Conservation (phyloP, 768 basidiomycete genomes). For the Russula ochroleuca region DNA sequence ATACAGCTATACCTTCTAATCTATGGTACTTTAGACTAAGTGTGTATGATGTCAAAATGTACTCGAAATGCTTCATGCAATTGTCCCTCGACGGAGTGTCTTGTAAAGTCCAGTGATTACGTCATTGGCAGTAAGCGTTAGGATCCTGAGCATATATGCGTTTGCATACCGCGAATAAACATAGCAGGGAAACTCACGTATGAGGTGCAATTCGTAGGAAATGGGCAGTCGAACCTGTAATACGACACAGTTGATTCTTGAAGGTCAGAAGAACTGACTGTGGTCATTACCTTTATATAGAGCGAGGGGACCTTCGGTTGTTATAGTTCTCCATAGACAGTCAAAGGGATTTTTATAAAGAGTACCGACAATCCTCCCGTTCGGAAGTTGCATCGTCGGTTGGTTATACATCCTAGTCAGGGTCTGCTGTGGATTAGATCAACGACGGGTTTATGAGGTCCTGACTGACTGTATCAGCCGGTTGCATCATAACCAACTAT, state of each 20-base stretch:
- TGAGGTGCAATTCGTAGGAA: conserved; percentile 90
- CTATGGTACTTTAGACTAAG: not conserved
- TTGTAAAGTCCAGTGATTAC: conserved; percentile 68
- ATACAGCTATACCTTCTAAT: not conserved
- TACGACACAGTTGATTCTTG: not conserved
- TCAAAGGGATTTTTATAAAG: conserved; percentile 92
- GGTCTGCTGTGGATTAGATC: conserved; percentile 43
- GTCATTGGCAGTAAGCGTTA: conserved; percentile 88
- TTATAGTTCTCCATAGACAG: conserved; percentile 94
- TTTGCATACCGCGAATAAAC: conserved; percentile 2
- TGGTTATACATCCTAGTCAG: conserved; percentile 97
- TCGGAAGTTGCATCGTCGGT: conserved; percentile 65
- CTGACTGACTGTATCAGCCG: conserved; percentile 74
- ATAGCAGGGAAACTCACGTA: conserved; percentile 51
- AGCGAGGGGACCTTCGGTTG: conserved; percentile 83
- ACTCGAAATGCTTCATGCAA: conserved; percentile 14
- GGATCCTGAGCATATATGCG: conserved; percentile 49
- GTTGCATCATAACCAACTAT: conserved; percentile 90
- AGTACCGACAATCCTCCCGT: conserved; percentile 67
- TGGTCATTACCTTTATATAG: conserved; percentile 81
- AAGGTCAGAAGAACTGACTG: not conserved
- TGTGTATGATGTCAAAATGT: not conserved
- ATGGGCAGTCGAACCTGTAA: conserved; percentile 86
- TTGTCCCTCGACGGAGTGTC: conserved; percentile 30
- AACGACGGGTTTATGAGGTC: not conserved